These are phyloP conservation scores for Tricholoma saponaceum DNA, from an alignment of 768 basidiomycete genomes.

Conservation along the genomic window DNA sequence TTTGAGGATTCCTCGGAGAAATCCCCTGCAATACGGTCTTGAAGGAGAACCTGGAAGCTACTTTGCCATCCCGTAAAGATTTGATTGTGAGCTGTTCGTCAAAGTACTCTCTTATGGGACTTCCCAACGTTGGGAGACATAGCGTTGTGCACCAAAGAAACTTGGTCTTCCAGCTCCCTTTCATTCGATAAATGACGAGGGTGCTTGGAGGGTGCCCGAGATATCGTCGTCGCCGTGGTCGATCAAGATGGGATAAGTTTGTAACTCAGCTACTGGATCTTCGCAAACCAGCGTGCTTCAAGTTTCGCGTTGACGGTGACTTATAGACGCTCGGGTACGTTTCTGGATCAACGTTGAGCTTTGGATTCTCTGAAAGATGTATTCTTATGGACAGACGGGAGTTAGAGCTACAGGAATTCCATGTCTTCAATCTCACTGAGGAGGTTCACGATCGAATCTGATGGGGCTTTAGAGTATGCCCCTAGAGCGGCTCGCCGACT, in stretches of 20 bases:
- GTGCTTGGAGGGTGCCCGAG: background rate
- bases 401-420: background rate
- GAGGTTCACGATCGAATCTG: conserved; percentile 37
- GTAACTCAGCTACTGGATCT: background rate
- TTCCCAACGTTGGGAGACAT: conserved; percentile 1
- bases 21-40: conserved; percentile 54
- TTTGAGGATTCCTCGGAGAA: conserved; percentile 52
- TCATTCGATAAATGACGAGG: conserved; percentile 10
- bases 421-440: conserved; percentile 26
- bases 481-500: conserved; percentile 61
- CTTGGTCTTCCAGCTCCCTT: conserved; percentile 13
- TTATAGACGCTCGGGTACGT: background rate
- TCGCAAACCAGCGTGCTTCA: no score
- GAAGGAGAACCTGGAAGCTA: conserved; percentile 80
- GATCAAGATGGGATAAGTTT: background rate
- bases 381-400: background rate
- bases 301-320: background rate
- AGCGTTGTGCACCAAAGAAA: conserved; percentile 10
- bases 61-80: conserved; percentile 76
- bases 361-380: background rate
- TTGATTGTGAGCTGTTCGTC: conserved; percentile 40
- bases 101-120: conserved; percentile 37
- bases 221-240: background rate
- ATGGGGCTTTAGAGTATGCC: conserved; percentile 28
- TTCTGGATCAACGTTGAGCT: background rate